Evolutionary conservation across 2,329 filamentous ascomycete genomes (phyloP).

Genomic region (Fusarium armeniacum): DNA sequence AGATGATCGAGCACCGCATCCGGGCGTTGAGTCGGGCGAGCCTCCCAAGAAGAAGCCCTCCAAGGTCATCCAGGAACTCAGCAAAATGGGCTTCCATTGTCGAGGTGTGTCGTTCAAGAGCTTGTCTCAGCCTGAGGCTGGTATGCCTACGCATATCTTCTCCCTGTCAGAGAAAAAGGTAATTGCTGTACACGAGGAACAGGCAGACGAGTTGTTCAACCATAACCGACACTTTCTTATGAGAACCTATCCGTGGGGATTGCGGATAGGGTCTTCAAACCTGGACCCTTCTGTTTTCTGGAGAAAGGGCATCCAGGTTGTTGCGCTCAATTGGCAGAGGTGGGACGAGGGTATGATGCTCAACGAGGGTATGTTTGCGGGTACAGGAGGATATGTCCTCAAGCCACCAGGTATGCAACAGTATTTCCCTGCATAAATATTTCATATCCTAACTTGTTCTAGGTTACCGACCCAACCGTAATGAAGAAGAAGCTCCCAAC

Average conservation of each 20-base stretch:
- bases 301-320: conserved; percentile 90
- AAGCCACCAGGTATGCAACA: conserved; percentile 76
- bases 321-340: conserved; percentile 94
- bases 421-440: too few species aligned
- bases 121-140: conserved; percentile 78
- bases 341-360: conserved; percentile 96
- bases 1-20: conserved; percentile 57
- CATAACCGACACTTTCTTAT: conserved; percentile 88
- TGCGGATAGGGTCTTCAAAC: conserved; percentile 87
- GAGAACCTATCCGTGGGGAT: conserved; percentile 88
- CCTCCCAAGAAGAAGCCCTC: conserved; percentile 65
- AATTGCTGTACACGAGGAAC: conserved; percentile 69
- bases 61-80: conserved; percentile 80
- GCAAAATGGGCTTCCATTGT: conserved; percentile 84
- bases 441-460: conserved; percentile 4
- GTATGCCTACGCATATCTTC: conserved; percentile 78
- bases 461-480: conserved; percentile 54
- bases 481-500: conserved; percentile 43
- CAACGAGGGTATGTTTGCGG: conserved; percentile 91
- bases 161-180: conserved; percentile 75
- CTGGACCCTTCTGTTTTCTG: conserved; percentile 88
- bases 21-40: conserved; percentile 53
- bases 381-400: conserved; percentile 85
- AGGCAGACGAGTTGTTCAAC: conserved; percentile 72
- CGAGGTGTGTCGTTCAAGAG: conserved; percentile 85